Evolutionary conservation across 1,284 basidiomycete genomes (phyloP).

Genomic region (Hypsizygus ulmarius): DNA sequence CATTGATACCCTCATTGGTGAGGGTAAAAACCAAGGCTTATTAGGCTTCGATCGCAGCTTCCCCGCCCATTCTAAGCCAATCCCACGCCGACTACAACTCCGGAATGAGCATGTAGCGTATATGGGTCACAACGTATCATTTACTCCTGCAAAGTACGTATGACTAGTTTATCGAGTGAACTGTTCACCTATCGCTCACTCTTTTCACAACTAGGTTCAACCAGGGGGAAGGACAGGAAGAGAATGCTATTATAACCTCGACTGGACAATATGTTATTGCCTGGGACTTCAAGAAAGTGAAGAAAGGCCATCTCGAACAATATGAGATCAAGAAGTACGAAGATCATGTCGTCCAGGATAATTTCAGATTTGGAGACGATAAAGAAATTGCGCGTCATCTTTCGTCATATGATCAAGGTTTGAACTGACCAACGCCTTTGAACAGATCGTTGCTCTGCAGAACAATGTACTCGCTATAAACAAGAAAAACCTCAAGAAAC

Average conservation of each 20-base stretch:
- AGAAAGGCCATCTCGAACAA: slow-evolving; percentile 85
- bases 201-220: slow-evolving; percentile 71
- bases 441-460: slow-evolving; percentile 87
- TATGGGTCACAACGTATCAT: slow-evolving; percentile 87
- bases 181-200: neutral
- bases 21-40: slow-evolving; percentile 83
- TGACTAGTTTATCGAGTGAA: slow-evolving; percentile 1
- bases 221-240: slow-evolving; percentile 79
- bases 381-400: slow-evolving; percentile 79
- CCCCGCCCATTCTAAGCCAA: slow-evolving; percentile 92
- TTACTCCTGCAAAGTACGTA: slow-evolving; percentile 85
- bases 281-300: slow-evolving; percentile 96
- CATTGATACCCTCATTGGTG: slow-evolving; percentile 94
- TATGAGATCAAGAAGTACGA: slow-evolving; percentile 98
- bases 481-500: slow-evolving; percentile 88
- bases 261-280: slow-evolving; percentile 94
- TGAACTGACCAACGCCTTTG: slow-evolving; percentile 7
- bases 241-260: slow-evolving; percentile 96
- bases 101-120: slow-evolving; percentile 93
- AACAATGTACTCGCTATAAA: slow-evolving; percentile 94
- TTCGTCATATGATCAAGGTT: neutral
- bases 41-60: slow-evolving; percentile 95
- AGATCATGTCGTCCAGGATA: slow-evolving; percentile 92
- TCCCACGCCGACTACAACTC: slow-evolving; percentile 86
- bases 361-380: slow-evolving; percentile 94